A percentile compares a stretch with the other conserved stretches of the same genome.
These are phyloP conservation scores for Tuber melanosporum DNA, from an alignment of 495 filamentous ascomycete genomes.

Conservation along the genomic window DNA sequence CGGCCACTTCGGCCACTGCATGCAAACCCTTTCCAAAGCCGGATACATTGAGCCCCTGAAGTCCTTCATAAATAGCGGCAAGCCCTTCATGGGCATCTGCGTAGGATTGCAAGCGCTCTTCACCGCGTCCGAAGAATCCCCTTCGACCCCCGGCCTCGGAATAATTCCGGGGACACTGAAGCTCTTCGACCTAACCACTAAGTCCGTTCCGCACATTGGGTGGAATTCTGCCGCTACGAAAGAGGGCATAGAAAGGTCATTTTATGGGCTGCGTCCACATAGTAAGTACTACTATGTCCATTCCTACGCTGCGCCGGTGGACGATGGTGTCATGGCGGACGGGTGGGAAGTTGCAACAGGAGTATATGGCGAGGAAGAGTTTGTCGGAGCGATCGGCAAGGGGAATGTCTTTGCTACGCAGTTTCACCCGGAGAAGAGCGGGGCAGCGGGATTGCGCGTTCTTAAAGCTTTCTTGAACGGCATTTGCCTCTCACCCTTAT, in stretches of 20 bases:
- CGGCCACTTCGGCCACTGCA: constrained; percentile 94
- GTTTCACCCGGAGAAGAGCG: constrained; percentile 97
- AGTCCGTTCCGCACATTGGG: constrained; percentile 94
- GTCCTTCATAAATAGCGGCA: constrained; percentile 73
- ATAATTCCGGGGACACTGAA: constrained; percentile 63
- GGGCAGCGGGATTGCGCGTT: constrained; percentile 74
- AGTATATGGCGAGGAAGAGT: constrained; percentile 79
- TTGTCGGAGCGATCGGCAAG: constrained; percentile 81
- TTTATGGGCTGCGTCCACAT: constrained; percentile 68
- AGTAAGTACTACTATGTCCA: constrained; percentile 99
- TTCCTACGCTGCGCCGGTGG: constrained; percentile 82
- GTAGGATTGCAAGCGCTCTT: constrained; percentile 91
- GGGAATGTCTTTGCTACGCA: constrained; percentile 85
- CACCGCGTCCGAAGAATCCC: constrained; percentile 70
- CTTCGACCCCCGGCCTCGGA: constrained; percentile 62
- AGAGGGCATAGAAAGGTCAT: constrained; percentile 35
- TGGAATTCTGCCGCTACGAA: constrained; percentile 78
- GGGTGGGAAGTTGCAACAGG: constrained; percentile 88
- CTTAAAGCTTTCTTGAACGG: constrained; percentile 78
- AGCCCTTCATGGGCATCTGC: constrained; percentile 97
- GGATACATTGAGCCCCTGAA: constrained; percentile 75
- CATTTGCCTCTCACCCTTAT: constrained; percentile 47
- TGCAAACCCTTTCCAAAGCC: constrained; percentile 68
- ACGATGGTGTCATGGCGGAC: constrained; percentile 57
- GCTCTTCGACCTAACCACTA: constrained; percentile 68